Evolutionary conservation across 2,329 filamentous ascomycete species (phyloP), one percentile per base, ranked within the genome.

Genomic region (Dactylellina drechsleri): DNA sequence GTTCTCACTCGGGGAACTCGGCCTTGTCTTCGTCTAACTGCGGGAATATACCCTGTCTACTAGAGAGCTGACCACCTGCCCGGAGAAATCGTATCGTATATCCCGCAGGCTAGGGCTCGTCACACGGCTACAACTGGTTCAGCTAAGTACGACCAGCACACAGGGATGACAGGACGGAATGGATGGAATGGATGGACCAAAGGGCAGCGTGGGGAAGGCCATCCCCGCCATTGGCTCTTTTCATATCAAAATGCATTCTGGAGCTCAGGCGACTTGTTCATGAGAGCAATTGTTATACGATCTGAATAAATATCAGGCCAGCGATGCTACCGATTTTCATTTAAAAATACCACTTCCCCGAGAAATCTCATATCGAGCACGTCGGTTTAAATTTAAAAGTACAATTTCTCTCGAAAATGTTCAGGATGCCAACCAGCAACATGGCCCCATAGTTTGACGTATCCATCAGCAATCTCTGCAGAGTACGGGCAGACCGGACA

Each of bases 121-220:
- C 31, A 36, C 31, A 36, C 57, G 68, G 68, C 56, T 60, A 59
- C 18, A 56, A 20, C 36, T 47, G 45, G 31, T 49, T n/a, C 40
- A 54, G 31, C 13, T 3, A 23, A 23, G 23, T 23, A 23, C 23
- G 23, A 43, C 23, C 59, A 43, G 40, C 54, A 36, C 36, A 43
- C 40, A 13, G 16, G 45, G 23, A 67, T 62, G 70, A 57, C 70
- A 67, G 64, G 31, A 74, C 43, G 64, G 66, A 62, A 36, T 36
- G 31, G 31, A 8, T 5, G 31, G 31, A 10, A 36, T 36, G 10
- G 5, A 36, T 36, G 31, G 31, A 36, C 31, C 10, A 36, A 36
- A 36, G 31, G 31, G 31, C 31, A 36, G 31, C 31, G 31, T 36
- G 31, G 31, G 31, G 31, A 36, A 36, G 31, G 3, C 31, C 31